Evolutionary conservation across 2,329 filamentous ascomycete genomes (phyloP).

Genomic region (Cadophora luteo-olivacea): DNA sequence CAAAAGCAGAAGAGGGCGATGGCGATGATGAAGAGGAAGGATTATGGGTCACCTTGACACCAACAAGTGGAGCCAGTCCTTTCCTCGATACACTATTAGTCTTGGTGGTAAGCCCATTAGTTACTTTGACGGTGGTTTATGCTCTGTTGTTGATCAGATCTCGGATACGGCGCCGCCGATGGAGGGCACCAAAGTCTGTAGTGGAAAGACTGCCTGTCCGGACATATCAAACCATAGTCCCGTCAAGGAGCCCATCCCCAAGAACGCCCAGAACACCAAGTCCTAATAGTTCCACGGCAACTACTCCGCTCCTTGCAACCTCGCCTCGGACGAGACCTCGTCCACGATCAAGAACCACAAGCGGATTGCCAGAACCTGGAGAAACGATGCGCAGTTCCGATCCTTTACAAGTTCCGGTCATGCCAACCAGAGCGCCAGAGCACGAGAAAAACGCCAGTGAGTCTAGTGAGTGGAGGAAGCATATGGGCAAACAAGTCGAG

Average conservation of each 20-base stretch:
- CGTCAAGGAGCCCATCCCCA: constrained; percentile 62
- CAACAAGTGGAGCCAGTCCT: constrained; percentile 85
- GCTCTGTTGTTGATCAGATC: constrained; percentile 85
- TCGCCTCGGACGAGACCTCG: constrained; percentile 58
- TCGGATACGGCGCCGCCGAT: constrained; percentile 85
- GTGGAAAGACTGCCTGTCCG: constrained; percentile 94
- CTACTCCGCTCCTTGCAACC: constrained; percentile 77
- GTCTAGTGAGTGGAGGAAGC: constrained; percentile 67
- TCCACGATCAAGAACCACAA: constrained; percentile 70
- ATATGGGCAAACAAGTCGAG: constrained; percentile 75
- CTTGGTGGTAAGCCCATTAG: constrained; percentile 90
- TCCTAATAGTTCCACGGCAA: constrained; percentile 70
- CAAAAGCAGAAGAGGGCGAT: constrained; percentile 42
- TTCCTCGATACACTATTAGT: constrained; percentile 98
- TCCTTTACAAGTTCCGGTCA: constrained; percentile 38
- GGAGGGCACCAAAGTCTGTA: constrained; percentile 96
- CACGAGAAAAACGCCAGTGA: constrained; percentile 56
- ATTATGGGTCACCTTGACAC: constrained; percentile 95
- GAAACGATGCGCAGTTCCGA: constrained; percentile 53
- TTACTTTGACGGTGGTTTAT: constrained; percentile 93
- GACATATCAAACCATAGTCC: constrained; percentile 86
- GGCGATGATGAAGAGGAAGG: constrained; percentile 68
- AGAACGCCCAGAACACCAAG: constrained; percentile 59
- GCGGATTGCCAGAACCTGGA: constrained; percentile 61
- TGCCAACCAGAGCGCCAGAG: constrained; percentile 40